These are phyloP conservation scores for Stagonosporopsis rhizophila DNA, from an alignment of 2,329 filamentous ascomycete genomes.

Conservation along the genomic window DNA sequence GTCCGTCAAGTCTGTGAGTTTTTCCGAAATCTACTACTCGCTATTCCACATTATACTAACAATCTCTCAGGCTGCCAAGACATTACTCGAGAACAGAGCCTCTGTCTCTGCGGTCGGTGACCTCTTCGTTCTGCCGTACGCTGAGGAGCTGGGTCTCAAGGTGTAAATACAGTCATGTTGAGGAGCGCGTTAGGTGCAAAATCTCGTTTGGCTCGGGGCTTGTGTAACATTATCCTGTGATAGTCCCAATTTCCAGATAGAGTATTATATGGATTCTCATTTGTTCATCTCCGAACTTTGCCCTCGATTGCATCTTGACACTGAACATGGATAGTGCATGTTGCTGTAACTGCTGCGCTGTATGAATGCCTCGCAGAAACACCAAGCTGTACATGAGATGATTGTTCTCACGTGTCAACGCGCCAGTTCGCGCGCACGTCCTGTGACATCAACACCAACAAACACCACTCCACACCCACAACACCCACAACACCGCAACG, in stretches of 20 bases:
- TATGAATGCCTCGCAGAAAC: neutral
- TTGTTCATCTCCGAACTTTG: conserved; percentile 2
- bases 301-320: neutral
- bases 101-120: conserved; percentile 91
- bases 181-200: conserved; percentile 37
- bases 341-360: neutral
- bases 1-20: conserved; percentile 82
- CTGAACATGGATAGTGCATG: neutral
- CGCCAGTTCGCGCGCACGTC: conserved; percentile 19
- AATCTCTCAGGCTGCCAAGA: conserved; percentile 76
- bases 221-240: conserved; percentile 53
- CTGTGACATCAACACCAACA: conserved; percentile 19
- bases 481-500: neutral
- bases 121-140: conserved; percentile 87
- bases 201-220: conserved; percentile 41
- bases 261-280: conserved; percentile 45
- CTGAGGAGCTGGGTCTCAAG: conserved; percentile 90
- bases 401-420: conserved; percentile 31
- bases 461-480: neutral
- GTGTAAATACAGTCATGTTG: conserved; percentile 70
- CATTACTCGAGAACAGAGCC: conserved; percentile 85
- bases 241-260: conserved; percentile 51
- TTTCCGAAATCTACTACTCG: neutral
- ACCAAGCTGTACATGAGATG: neutral
- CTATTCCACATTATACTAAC: conserved; percentile 26